Conservation (phyloP, 306 rosid genomes). For the Elaeagnus macrophylla region DNA sequence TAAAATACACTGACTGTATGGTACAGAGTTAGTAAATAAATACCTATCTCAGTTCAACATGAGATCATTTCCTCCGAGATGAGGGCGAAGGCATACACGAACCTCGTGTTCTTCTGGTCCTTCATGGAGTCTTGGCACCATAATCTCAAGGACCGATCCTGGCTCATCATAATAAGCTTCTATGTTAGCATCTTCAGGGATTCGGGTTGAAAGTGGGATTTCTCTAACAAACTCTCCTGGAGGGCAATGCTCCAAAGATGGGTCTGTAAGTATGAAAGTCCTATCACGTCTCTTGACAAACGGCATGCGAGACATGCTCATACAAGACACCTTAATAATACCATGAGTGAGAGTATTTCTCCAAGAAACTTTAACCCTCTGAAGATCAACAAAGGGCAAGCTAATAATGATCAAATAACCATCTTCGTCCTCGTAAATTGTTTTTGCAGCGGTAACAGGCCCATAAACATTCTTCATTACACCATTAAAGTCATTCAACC, state of each 20-base stretch:
- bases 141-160: constrained; percentile 80
- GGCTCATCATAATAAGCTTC: constrained; percentile 97
- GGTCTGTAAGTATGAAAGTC: constrained; percentile 77
- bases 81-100: constrained; percentile 89
- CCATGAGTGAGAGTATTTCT: constrained; percentile 77
- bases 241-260: constrained; percentile 82
- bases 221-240: constrained; percentile 90
- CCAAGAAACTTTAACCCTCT: constrained; percentile 87
- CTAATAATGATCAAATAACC: constrained; percentile 77
- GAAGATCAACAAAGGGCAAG: constrained; percentile 80
- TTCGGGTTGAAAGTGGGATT: constrained; percentile 68
- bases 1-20: constrained; percentile 17
- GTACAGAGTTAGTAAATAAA: constrained; percentile 35
- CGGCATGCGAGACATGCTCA: constrained; percentile 72
- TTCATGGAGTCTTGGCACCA: constrained; percentile 74
- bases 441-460: constrained; percentile 87
- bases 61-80: constrained; percentile 72
- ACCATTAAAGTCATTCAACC: constrained; percentile 73
- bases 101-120: constrained; percentile 95
- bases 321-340: constrained; percentile 82
- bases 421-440: constrained; percentile 76
- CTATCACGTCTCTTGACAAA: constrained; percentile 68
- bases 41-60: constrained; percentile 53
- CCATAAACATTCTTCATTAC: constrained; percentile 73
- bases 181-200: constrained; percentile 84